Base-by-base conservation (phyloP, 176 grass and related monocot species). In the Carex scoparia region DNA sequence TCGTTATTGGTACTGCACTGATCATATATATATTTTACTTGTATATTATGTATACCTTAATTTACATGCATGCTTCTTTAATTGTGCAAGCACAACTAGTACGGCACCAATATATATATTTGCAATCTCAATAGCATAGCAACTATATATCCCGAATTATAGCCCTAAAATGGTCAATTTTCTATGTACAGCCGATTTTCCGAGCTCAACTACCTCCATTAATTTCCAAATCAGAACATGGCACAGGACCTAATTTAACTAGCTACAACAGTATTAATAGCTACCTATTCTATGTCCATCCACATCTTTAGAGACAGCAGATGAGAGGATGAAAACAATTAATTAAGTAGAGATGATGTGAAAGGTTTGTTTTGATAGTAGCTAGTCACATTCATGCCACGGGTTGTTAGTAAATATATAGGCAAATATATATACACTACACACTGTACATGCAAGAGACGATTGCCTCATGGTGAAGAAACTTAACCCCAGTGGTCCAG, bases 141-240 rank as follows among this genome's bases (percentile, higher is more conserved):
- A 56, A 75, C 46, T 55, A 7, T 46, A 46, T 46, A 54, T 57
- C 10, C 16, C 11, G 1, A 56, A 3, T 57, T 28, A 1, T 57
- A 74, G 3, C 18, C 70, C 42, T 4, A 12, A 9, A 53, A 5
- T 51, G n/a, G 44, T 74, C 18, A 69, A 18, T 74, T 78, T 77
- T 77, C 73, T 77, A 23, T 32, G 11, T 53, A 56, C 56, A 56
- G 73, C 73, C 27, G 16, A 49, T 77, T 7, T 69, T 78, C 5
- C 23, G 23, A 57, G 5, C 48, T 33, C 74, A 77, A 49, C 37
- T 3, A 72, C 38, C 5, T 72, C 69, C 46, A 48, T 65, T 65
- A 65, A 65, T n/a, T 73, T 48, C 44, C 8, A 28, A 16, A 78
- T 78, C 46, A 77, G 53, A 78, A 78, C 51, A 58, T 78, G 74